Evolutionary conservation across 345 rosid species (phyloP).

Genomic region (Boechera retrofracta): DNA sequence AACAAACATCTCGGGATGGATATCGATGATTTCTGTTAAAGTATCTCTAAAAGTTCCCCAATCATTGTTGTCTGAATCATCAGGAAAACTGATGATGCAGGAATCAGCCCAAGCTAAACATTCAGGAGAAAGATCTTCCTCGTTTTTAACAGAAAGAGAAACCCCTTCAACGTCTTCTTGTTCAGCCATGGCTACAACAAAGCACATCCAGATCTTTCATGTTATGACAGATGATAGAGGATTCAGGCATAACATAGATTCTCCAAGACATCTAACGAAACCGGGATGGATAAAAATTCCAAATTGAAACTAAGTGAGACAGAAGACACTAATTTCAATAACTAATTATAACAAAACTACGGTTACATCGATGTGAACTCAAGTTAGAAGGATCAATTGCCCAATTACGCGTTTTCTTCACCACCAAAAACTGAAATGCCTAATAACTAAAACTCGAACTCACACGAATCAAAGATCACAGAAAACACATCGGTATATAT

Average conservation of each 20-base stretch:
- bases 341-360: not conserved
- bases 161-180: slow-evolving; percentile 26
- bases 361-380: not conserved
- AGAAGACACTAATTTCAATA: not conserved
- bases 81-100: slow-evolving; percentile 58
- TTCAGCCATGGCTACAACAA: slow-evolving; percentile 37
- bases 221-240: not conserved
- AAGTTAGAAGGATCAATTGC: not conserved
- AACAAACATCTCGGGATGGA: slow-evolving; percentile 47
- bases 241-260: slow-evolving; percentile 2
- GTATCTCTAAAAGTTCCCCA: slow-evolving; percentile 65
- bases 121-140: slow-evolving; percentile 56
- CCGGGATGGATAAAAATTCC: not conserved
- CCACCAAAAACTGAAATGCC: not conserved
- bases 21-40: slow-evolving; percentile 56
- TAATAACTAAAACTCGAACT: not conserved
- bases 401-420: not conserved
- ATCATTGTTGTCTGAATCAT: slow-evolving; percentile 45
- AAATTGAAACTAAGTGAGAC: not conserved
- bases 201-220: slow-evolving; percentile 12
- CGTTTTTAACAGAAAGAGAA: slow-evolving; percentile 19
- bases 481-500: not conserved
- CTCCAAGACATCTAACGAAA: not conserved
- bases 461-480: not conserved
- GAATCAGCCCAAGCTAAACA: slow-evolving; percentile 77